These are phyloP conservation scores for Xerocomus potaroensis DNA, from an alignment of 768 basidiomycete genomes.

Conservation along the genomic window DNA sequence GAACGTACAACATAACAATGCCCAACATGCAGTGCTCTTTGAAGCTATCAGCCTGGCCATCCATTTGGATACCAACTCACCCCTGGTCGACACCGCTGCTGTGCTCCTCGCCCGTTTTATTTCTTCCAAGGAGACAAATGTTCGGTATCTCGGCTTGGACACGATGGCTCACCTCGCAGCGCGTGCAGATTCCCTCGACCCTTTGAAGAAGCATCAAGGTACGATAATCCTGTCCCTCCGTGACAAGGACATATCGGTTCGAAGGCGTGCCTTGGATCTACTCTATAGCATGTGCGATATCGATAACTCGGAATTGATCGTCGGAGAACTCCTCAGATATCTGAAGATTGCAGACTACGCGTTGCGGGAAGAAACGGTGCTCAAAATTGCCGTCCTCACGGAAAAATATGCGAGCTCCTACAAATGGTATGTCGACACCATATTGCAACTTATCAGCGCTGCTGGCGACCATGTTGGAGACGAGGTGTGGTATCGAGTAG, in stretches of 20 bases:
- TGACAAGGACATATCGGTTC: slow-evolving; percentile 96
- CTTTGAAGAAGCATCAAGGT: slow-evolving; percentile 92
- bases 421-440: slow-evolving; percentile 99
- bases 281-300: slow-evolving; percentile 99
- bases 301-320: slow-evolving; percentile 94
- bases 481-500: slow-evolving; percentile 99
- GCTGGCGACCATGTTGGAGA: slow-evolving; percentile 99
- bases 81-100: slow-evolving; percentile 83
- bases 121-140: slow-evolving; percentile 97
- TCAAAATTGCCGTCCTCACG: slow-evolving; percentile 98
- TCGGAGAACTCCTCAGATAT: slow-evolving; percentile 91
- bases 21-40: slow-evolving; percentile 96
- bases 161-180: slow-evolving; percentile 98
- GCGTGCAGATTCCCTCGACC: slow-evolving; percentile 82
- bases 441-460: slow-evolving; percentile 90
- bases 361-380: slow-evolving; percentile 95
- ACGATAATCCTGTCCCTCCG: slow-evolving; percentile 93
- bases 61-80: slow-evolving; percentile 88
- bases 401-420: slow-evolving; percentile 97
- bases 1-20: slow-evolving; percentile 98
- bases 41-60: slow-evolving; percentile 97
- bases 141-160: slow-evolving; percentile 94
- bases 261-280: slow-evolving; percentile 89
- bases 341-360: slow-evolving; percentile 96
- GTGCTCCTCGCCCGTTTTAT: slow-evolving; percentile 93